Base-by-base conservation (phyloP, 2,329 filamentous ascomycete genomes). In the Cladophialophora chaetospira region DNA sequence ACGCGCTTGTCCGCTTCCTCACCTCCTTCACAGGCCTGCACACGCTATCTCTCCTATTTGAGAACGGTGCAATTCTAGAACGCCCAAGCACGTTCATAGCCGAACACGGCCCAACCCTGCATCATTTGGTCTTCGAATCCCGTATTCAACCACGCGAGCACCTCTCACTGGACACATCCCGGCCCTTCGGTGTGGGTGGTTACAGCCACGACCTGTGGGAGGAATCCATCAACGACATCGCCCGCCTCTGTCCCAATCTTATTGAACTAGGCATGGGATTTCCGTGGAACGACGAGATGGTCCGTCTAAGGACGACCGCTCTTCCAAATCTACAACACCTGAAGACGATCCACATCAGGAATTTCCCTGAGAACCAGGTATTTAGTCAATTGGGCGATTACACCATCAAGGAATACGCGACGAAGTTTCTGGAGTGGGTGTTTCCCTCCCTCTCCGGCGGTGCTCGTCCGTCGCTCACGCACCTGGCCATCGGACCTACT, bases 131-230 rank as follows among this genome's bases (percentile, higher is more conserved):
- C 8, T 60, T 67, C 9, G 65, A 67, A 54, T 63, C 60, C 11
- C 60, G 65, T 35, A 64, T 65, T 38, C 63, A 66, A 29, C 63
- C 65, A 9, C 65, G 65, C n/a, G 62, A 65, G 26, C 55, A 60
- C 38, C 55, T 66, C 6, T 42, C 57, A 17, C 36, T 64, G 13
- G 64, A 67, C 46, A 66, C 65, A 6, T 66, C 62, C 23, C 60
- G 63, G 3, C 64, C 65, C 3, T 65, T 66, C 40, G 65, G 64
- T 9, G 49, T 58, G 3, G 64, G 63, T n/a, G 64, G 64, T 17
- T 66, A 64, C 52, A 60, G 45, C 35, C 63, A 66, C 25, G 62
- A 64, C n/a, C 43, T 67, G 10, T 67, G 65, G 65, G 61, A 61
- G 43, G 60, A 63, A 17, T 52, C 58, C 6, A 63, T 66, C 31